A percentile compares a stretch with the other conserved stretches of the same genome.
Conservation (phyloP, 805 yeast species). For the Kodamaea sagamina region DNA sequence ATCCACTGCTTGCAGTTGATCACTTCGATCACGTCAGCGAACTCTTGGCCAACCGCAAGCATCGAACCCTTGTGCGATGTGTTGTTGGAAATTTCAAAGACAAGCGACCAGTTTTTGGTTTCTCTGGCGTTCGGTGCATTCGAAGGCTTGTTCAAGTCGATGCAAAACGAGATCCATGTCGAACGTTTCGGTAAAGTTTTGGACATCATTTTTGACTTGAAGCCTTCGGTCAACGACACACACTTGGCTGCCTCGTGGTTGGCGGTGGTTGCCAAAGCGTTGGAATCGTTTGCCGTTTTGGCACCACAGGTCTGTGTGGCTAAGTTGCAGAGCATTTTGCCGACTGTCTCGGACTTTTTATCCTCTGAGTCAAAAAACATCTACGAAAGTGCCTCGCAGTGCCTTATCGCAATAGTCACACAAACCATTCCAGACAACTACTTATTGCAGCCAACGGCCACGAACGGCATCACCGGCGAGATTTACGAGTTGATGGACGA, state of each 20-base stretch:
- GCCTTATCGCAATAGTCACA: conserved; percentile 75
- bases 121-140: conserved; percentile 81
- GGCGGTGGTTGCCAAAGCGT: conserved; percentile 88
- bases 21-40: conserved; percentile 66
- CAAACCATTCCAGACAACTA: conserved; percentile 64
- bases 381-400: conserved; percentile 77
- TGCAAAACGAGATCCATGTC: conserved; percentile 59
- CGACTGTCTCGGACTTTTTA: conserved; percentile 63
- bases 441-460: conserved; percentile 52
- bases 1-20: conserved; percentile 80
- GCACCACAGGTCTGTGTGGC: conserved; percentile 48
- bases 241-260: conserved; percentile 94
- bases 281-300: conserved; percentile 38
- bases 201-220: conserved; percentile 71
- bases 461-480: conserved; percentile 45
- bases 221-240: conserved; percentile 79
- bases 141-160: conserved; percentile 72
- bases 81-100: conserved; percentile 71
- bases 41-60: conserved; percentile 78
- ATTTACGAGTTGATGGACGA: conserved; percentile 59
- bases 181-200: conserved; percentile 66
- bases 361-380: conserved; percentile 65
- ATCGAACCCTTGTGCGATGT: conserved; percentile 75
- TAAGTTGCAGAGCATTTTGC: conserved; percentile 51
- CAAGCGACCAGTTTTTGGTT: conserved; percentile 83